A percentile compares a stretch with the other conserved stretches of the same genome.
These are phyloP conservation scores for Sophora flavescens DNA, from an alignment of 306 rosid species.

Conservation along the genomic window DNA sequence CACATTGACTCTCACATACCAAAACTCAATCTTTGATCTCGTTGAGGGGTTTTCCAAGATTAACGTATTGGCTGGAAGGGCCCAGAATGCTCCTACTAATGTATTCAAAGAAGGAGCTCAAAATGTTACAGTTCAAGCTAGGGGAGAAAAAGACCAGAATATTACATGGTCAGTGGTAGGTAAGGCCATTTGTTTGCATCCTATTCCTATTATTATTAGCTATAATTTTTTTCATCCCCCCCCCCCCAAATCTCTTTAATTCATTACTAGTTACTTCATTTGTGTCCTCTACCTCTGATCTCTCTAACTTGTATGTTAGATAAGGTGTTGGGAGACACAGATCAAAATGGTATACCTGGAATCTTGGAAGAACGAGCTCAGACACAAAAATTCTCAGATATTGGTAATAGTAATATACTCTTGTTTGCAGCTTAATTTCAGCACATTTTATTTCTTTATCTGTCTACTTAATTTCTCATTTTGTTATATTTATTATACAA, in stretches of 20 bases:
- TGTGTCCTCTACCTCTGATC: neutral
- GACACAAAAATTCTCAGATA: neutral
- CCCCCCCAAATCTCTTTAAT: neutral
- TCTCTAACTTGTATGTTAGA: slow-evolving; percentile 36
- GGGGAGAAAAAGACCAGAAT: slow-evolving; percentile 27
- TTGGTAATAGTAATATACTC: slow-evolving; percentile 20
- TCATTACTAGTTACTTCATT: neutral
- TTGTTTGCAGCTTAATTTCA: slow-evolving; percentile 16
- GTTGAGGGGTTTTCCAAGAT: slow-evolving; percentile 43
- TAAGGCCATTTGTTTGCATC: slow-evolving; percentile 29
- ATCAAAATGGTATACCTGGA: slow-evolving; percentile 17
- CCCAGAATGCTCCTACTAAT: slow-evolving; percentile 15
- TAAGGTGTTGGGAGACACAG: slow-evolving; percentile 35
- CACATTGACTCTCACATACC: slow-evolving; percentile 41
- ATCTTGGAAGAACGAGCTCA: slow-evolving; percentile 29
- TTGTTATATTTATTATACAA: neutral
- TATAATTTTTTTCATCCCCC: neutral
- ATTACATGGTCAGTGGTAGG: slow-evolving; percentile 37
- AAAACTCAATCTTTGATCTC: slow-evolving; percentile 34
- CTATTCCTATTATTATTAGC: neutral
- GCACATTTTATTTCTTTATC: slow-evolving; percentile 1
- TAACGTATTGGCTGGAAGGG: neutral
- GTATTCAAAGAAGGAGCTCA: neutral
- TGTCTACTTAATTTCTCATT: neutral
- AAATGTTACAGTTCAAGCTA: slow-evolving; percentile 7